These are phyloP conservation scores for Coelastrella sp. DNA, from an alignment of 139 green algal species.

Conservation along the genomic window DNA sequence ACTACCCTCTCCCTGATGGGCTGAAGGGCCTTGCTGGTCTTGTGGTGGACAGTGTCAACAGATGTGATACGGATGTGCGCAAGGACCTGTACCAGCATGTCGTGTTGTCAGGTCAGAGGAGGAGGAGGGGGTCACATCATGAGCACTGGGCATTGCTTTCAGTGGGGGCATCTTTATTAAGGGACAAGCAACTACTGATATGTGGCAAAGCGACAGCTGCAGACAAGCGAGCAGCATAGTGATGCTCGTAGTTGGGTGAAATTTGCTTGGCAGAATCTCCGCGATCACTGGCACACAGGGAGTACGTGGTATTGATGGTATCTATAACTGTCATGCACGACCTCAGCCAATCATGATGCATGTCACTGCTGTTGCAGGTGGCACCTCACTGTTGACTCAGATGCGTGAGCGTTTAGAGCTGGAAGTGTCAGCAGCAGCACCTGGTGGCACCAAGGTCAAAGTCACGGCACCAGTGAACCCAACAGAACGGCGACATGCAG, in stretches of 20 bases:
- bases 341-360: not conserved
- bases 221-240: too few relatives aligned
- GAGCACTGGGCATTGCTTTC: not conserved
- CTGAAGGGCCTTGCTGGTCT: slow-evolving; percentile 60
- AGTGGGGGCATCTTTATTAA: too few relatives aligned
- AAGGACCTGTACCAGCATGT: slow-evolving; percentile 86
- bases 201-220: too few relatives aligned
- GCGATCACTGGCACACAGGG: too few relatives aligned
- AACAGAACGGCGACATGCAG: slow-evolving; percentile 84
- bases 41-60: slow-evolving; percentile 80
- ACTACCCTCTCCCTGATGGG: slow-evolving; percentile 39
- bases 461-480: slow-evolving; percentile 79
- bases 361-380: slow-evolving; percentile 63
- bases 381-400: slow-evolving; percentile 71
- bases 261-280: too few relatives aligned
- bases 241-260: too few relatives aligned
- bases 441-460: slow-evolving; percentile 81
- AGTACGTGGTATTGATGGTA: too few relatives aligned
- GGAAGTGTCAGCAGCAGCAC: slow-evolving; percentile 68
- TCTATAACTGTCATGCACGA: too few relatives aligned
- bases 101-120: slow-evolving; percentile 60
- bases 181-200: too few relatives aligned
- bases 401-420: slow-evolving; percentile 89
- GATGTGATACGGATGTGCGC: slow-evolving; percentile 87
- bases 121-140: not conserved